Conservation (phyloP, 2,329 filamentous ascomycete genomes). For the Clonostachys sp. region DNA sequence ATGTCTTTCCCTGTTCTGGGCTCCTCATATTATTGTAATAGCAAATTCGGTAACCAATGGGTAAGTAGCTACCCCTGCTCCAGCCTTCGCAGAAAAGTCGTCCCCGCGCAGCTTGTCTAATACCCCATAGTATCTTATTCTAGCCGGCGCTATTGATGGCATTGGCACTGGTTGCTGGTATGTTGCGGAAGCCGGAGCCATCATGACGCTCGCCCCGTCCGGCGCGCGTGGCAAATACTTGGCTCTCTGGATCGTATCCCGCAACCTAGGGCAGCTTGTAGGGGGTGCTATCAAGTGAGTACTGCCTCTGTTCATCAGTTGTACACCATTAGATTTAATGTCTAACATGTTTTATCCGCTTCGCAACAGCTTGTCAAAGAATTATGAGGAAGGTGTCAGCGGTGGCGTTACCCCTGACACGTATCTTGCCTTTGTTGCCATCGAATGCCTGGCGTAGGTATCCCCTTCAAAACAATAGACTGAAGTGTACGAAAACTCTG, state of each 20-base stretch:
- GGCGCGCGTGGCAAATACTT: constrained; percentile 40
- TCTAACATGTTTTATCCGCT: background rate
- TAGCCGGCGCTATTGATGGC: constrained; percentile 27
- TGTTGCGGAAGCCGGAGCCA: constrained; percentile 40
- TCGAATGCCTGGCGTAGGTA: constrained; percentile 34
- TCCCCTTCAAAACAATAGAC: background rate
- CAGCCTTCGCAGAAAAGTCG: background rate
- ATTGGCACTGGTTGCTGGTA: constrained; percentile 41
- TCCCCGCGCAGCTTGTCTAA: background rate
- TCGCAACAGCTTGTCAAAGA: constrained; percentile 24
- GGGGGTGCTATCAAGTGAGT: constrained; percentile 38
- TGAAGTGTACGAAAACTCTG: background rate
- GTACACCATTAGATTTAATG: no score
- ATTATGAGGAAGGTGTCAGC: constrained; percentile 21
- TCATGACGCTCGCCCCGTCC: constrained; percentile 41
- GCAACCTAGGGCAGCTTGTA: constrained; percentile 39
- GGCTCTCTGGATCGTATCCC: constrained; percentile 40
- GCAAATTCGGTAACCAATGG: constrained; percentile 42
- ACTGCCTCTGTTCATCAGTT: background rate
- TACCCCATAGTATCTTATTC: constrained; percentile 26
- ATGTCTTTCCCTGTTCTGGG: constrained; percentile 38
- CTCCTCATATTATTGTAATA: constrained; percentile 42
- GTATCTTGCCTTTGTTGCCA: constrained; percentile 40
- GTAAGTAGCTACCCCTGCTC: constrained; percentile 16
- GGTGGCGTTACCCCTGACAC: constrained; percentile 36